Conservation (phyloP, 179 eudicot genomes). For the Silene vulgaris region DNA sequence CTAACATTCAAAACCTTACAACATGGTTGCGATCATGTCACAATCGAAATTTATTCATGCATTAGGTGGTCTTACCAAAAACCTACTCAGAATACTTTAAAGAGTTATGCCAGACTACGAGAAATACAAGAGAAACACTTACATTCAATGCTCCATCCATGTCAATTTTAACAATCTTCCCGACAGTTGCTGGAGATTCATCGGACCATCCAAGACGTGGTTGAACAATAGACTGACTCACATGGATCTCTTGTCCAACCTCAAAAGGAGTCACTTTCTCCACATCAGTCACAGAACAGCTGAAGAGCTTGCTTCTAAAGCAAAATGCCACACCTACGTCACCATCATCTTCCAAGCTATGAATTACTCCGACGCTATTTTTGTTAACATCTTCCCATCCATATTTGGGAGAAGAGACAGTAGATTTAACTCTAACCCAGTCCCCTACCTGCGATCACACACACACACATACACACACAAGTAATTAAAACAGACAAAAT, state of each 20-base stretch:
- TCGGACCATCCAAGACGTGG: slow-evolving; percentile 97
- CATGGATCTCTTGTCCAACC: slow-evolving; percentile 89
- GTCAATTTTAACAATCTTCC: slow-evolving; percentile 79
- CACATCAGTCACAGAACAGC: slow-evolving; percentile 86
- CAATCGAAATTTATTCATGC: background rate
- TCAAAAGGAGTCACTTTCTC: slow-evolving; percentile 91
- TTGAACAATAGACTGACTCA: slow-evolving; percentile 63
- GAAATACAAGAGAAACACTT: slow-evolving; percentile 29
- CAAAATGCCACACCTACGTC: slow-evolving; percentile 96
- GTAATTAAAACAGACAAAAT: background rate
- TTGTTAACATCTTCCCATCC: slow-evolving; percentile 95
- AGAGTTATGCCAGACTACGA: background rate
- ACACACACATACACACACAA: no score
- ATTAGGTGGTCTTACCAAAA: background rate
- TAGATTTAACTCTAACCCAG: slow-evolving; percentile 90
- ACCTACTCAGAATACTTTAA: background rate
- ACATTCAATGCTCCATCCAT: slow-evolving; percentile 96
- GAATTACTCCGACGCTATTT: slow-evolving; percentile 84
- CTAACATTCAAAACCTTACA: background rate
- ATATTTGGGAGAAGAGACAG: slow-evolving; percentile 93
- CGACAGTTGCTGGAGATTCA: slow-evolving; percentile 86
- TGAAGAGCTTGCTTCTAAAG: slow-evolving; percentile 85
- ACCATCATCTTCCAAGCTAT: slow-evolving; percentile 95
- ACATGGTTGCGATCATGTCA: background rate
- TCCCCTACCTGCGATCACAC: slow-evolving; percentile 69